These are phyloP conservation scores for Dalbergia cultrata DNA, from an alignment of 306 rosid species.

Conservation along the genomic window DNA sequence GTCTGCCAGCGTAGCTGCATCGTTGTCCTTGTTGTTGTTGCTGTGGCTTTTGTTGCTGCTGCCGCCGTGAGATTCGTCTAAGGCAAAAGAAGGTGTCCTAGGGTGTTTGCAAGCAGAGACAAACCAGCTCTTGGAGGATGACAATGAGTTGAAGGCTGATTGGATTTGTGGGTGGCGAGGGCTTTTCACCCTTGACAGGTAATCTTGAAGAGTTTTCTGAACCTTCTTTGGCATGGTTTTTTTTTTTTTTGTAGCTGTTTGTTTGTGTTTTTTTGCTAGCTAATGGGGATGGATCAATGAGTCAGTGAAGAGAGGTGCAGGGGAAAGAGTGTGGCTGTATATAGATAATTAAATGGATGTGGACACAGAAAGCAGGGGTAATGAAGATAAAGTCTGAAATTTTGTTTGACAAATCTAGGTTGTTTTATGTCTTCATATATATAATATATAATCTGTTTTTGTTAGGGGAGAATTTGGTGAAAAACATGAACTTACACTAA, in stretches of 20 bases:
- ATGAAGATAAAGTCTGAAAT: not conserved
- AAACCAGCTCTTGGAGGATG: conserved; percentile 51
- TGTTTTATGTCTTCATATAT: not conserved
- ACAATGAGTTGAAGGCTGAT: conserved; percentile 48
- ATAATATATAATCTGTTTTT: not conserved
- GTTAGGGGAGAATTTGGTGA: conserved; percentile 52
- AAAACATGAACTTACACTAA: conserved; percentile 45
- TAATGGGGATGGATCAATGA: not conserved
- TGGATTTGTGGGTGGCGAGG: conserved; percentile 50
- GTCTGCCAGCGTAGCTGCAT: conserved; percentile 80
- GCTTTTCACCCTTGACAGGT: conserved; percentile 65
- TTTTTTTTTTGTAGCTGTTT: not conserved
- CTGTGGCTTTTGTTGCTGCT: not conserved
- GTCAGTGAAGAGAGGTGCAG: not conserved
- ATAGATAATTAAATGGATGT: conserved; percentile 35
- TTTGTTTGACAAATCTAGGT: conserved; percentile 8
- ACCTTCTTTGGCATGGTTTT: conserved; percentile 68
- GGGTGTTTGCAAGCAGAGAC: conserved; percentile 73
- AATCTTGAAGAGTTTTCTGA: conserved; percentile 62
- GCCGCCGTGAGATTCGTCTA: not conserved
- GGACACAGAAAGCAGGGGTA: not conserved
- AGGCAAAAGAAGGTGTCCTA: conserved; percentile 72
- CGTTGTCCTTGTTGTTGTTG: conserved; percentile 26
- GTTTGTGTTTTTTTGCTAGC: no score
- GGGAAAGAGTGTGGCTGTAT: conserved; percentile 40